Evolutionary conservation across 2,329 filamentous ascomycete genomes (phyloP).

Genomic region (Talaromyces sp.): DNA sequence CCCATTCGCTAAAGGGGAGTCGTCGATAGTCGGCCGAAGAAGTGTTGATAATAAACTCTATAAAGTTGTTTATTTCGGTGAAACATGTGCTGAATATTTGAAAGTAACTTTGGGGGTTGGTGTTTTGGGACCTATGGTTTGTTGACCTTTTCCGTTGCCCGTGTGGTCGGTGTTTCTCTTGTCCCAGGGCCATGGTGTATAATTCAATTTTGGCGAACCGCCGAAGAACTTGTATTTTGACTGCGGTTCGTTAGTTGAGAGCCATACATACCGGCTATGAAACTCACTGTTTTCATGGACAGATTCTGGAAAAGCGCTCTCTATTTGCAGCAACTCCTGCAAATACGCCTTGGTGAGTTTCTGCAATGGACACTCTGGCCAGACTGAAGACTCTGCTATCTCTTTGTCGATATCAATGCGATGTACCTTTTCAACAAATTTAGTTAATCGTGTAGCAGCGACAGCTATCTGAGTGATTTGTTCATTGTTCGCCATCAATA

Average conservation of each 20-base stretch:
- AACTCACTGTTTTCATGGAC: neutral
- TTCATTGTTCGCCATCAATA: neutral
- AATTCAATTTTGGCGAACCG: constrained; percentile 1
- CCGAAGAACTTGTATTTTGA: constrained; percentile 1
- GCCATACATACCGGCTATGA: neutral
- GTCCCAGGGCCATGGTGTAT: neutral
- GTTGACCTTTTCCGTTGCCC: neutral
- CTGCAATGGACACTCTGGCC: constrained; percentile 5
- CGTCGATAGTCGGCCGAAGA: neutral
- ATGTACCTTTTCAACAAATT: constrained; percentile 2
- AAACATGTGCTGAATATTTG: neutral
- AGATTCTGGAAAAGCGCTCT: neutral
- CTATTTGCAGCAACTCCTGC: neutral
- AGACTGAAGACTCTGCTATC: neutral
- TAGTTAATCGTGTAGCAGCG: neutral
- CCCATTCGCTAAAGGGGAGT: constrained; percentile 1
- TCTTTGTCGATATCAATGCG: neutral
- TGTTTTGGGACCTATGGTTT: neutral
- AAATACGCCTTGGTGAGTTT: neutral
- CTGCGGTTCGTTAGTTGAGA: neutral
- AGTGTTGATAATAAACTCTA: constrained; percentile 2
- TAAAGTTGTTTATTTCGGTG: neutral
- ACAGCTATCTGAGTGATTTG: neutral
- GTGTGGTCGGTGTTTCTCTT: neutral
- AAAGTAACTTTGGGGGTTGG: neutral